phyloP scores from a whole-genome alignment of 2,329 filamentous ascomycete species.

The Penicillium janthinellum region DNA sequence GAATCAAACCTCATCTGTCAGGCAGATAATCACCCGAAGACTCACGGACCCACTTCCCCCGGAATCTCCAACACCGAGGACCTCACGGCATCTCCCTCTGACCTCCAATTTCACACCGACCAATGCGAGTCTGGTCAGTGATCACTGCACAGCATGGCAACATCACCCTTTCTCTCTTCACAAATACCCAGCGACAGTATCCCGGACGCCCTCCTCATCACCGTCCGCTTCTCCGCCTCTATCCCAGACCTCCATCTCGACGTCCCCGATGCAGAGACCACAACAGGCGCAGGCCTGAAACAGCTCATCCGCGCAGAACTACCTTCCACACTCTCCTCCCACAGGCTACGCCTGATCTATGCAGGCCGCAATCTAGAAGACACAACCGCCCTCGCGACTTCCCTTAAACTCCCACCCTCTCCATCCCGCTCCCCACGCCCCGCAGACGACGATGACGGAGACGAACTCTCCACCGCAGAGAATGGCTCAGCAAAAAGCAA shows the following conservation, averaged over 20 bases:
- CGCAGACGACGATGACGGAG: conserved; percentile 21
- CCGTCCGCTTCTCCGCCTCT: conserved; percentile 85
- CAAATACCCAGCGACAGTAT: conserved; percentile 11
- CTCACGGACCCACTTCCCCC: not conserved
- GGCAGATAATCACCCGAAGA: not conserved
- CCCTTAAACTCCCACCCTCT: conserved; percentile 65
- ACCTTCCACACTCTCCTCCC: conserved; percentile 60
- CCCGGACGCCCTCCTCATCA: conserved; percentile 63
- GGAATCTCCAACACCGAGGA: not conserved
- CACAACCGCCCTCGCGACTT: conserved; percentile 65
- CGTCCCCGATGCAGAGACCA: conserved; percentile 67
- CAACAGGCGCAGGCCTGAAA: conserved; percentile 77
- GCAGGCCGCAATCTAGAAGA: conserved; percentile 84
- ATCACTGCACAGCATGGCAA: conserved; percentile 21
- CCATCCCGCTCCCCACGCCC: conserved; percentile 49
- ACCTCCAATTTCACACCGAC: not conserved
- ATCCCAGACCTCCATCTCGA: conserved; percentile 81
- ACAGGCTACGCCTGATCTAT: conserved; percentile 85
- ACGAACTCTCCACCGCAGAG: conserved; percentile 8
- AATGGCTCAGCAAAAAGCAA: conserved; percentile 11
- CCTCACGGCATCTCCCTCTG: not conserved
- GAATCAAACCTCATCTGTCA: not conserved
- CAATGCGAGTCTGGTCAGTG: not conserved
- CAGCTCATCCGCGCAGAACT: conserved; percentile 76
- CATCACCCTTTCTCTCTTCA: conserved; percentile 18